Percentiles rank a stretch among this genome's conserved stretches.
These are phyloP conservation scores for Crithidia sp. DNA, from an alignment of 208 protist species.

Conservation along the genomic window DNA sequence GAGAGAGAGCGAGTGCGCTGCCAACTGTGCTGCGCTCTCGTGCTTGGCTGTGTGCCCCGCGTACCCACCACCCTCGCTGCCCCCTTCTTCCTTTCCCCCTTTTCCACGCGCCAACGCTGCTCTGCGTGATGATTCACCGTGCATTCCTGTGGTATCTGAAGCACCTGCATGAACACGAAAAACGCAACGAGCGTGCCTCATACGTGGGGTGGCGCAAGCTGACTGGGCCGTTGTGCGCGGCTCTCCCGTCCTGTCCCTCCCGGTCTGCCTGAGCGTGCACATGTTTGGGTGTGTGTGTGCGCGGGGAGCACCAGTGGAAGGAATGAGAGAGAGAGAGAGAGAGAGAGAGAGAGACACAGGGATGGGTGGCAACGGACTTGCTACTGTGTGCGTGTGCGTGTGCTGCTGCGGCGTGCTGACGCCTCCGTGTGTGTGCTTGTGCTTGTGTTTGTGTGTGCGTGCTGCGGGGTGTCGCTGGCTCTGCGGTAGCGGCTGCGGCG, in stretches of 20 bases:
- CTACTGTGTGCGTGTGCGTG: background rate
- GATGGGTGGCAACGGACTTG: too few relatives aligned
- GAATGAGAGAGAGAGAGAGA: background rate
- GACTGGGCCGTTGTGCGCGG: slow-evolving; percentile 10
- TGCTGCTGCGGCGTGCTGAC: too few relatives aligned
- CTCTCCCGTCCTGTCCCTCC: too few relatives aligned
- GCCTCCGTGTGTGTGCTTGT: too few relatives aligned
- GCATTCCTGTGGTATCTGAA: slow-evolving; percentile 88
- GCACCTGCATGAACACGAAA: slow-evolving; percentile 40
- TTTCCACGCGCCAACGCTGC: background rate
- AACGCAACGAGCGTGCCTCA: slow-evolving; percentile 53
- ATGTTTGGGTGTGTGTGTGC: slow-evolving; percentile 10
- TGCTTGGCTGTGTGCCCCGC: too few relatives aligned
- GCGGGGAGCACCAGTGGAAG: too few relatives aligned
- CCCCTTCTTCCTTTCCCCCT: too few relatives aligned
- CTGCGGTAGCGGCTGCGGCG: too few relatives aligned
- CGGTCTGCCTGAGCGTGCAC: background rate
- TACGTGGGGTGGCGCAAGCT: slow-evolving; percentile 22
- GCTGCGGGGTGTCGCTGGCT: background rate
- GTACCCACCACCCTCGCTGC: background rate
- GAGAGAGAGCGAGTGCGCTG: too few relatives aligned
- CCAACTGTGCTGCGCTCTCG: too few relatives aligned
- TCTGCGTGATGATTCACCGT: slow-evolving; percentile 37
- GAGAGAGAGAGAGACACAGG: too few relatives aligned
- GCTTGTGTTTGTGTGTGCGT: background rate